These are phyloP conservation scores for Fibroporia radiculosa DNA, from an alignment of 768 basidiomycete genomes.

Conservation along the genomic window DNA sequence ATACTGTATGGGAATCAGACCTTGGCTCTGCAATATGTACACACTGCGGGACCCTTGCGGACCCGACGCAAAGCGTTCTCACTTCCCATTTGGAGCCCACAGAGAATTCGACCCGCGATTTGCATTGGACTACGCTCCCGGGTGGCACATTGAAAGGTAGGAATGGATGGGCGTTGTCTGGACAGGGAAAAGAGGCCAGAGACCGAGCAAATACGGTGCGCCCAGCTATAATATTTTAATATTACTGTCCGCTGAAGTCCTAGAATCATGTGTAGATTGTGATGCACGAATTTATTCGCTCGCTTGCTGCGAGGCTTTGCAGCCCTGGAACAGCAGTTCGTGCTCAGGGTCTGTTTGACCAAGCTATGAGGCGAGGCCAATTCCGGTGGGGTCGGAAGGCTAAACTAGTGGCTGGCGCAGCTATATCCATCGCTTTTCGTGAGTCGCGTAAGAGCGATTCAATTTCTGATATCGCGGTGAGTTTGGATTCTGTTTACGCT, in stretches of 20 bases:
- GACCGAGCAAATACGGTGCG: conserved; percentile 56
- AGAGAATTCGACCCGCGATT: conserved; percentile 26
- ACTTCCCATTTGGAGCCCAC: conserved; percentile 34
- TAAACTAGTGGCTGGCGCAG: conserved; percentile 60
- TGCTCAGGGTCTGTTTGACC: conserved; percentile 60
- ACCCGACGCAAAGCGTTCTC: conserved; percentile 56
- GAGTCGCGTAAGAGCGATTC: conserved; percentile 63
- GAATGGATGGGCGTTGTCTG: conserved; percentile 53
- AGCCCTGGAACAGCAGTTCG: conserved; percentile 56
- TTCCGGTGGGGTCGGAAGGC: conserved; percentile 74
- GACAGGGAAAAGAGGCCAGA: conserved; percentile 58
- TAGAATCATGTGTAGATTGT: conserved; percentile 35
- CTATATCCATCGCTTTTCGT: conserved; percentile 62
- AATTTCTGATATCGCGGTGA: conserved; percentile 58
- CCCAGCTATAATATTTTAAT: conserved; percentile 12
- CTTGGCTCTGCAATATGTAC: conserved; percentile 59
- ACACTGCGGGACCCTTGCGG: conserved; percentile 60
- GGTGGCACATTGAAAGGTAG: conserved; percentile 37
- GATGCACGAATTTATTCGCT: conserved; percentile 55
- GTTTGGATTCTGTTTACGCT: conserved; percentile 9
- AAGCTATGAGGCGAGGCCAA: conserved; percentile 47
- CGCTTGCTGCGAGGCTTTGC: conserved; percentile 51
- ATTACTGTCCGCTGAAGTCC: not conserved
- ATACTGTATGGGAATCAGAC: conserved; percentile 48
- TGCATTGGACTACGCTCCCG: conserved; percentile 19